Percentiles rank a stretch among this genome's conserved stretches.
phyloP scores from a whole-genome alignment of 2,329 filamentous ascomycete genomes.

The Aspergillus tanneri region DNA sequence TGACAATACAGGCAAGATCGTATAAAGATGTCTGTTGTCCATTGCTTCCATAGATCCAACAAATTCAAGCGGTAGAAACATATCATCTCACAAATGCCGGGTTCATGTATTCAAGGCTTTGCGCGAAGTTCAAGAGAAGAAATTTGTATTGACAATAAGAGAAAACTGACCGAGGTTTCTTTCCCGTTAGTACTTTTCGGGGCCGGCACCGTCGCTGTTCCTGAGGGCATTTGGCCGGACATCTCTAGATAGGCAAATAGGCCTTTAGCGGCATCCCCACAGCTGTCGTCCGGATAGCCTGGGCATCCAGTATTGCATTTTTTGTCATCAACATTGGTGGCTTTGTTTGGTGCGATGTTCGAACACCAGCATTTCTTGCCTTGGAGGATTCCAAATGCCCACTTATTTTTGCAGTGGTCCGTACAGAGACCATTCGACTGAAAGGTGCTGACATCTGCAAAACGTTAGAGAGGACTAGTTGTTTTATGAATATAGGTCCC shows the following conservation, averaged over 20 bases:
- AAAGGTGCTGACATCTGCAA: constrained; percentile 39
- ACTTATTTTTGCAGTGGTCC: constrained; percentile 39
- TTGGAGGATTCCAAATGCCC: constrained; percentile 49
- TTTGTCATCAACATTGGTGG: constrained; percentile 27
- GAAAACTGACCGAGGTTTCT: constrained; percentile 27
- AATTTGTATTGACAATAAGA: background rate
- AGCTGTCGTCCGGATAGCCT: constrained; percentile 48
- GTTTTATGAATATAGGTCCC: background rate
- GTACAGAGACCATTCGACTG: constrained; percentile 49
- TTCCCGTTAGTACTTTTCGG: constrained; percentile 21
- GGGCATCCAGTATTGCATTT: constrained; percentile 46
- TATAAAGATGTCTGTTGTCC: background rate
- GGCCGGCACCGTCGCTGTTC: constrained; percentile 29
- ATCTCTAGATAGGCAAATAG: constrained; percentile 48
- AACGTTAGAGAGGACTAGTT: constrained; percentile 6
- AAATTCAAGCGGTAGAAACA: background rate
- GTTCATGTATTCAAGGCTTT: background rate
- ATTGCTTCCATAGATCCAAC: background rate
- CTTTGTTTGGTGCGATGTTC: constrained; percentile 44
- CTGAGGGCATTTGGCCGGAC: constrained; percentile 31
- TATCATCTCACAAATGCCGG: background rate
- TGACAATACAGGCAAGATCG: background rate
- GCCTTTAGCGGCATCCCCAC: constrained; percentile 41
- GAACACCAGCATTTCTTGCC: constrained; percentile 52
- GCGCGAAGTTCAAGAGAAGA: background rate